Evolutionary conservation across 805 yeast species (phyloP), one percentile per base, ranked within the genome.

Genomic region (Starmerella vaccinii): DNA sequence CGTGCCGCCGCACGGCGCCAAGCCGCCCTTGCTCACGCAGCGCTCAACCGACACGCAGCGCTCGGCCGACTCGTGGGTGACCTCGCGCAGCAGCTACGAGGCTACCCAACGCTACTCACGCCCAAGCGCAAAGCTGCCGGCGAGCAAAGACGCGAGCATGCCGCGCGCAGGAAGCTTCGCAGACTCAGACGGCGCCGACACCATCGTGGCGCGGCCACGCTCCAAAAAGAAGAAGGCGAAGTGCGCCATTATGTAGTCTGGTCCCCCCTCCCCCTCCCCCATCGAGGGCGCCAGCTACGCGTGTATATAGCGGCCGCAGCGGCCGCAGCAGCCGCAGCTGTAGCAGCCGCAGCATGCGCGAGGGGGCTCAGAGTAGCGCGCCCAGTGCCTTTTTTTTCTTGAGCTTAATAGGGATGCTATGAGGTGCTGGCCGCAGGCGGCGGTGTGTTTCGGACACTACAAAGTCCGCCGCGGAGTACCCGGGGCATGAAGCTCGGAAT

Each of bases 211-310:
- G 23, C 34, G 34, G 34, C 45, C 45, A 16, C 45, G 45, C 34
- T 5, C 21, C 23, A 16, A 27, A 27, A 26, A 18, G 12, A 51
- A 46, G 47, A 46, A 45, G 38, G 42, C 48, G 16, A 54, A 52
- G 47, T 55, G 58, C 39, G 49, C 49, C 18, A 32, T 55, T 9
- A 49, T 50, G 54, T 55, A 39, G 41, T 6, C 32, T 9, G 37
- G 21, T 6, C 37, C 19, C n/a, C n/a, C n/a, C n/a, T n/a, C n/a
- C n/a, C n/a, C n/a, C n/a, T n/a, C n/a, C n/a, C n/a, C n/a, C n/a
- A n/a, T n/a, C n/a, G n/a, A n/a, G n/a, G 33, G 15, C 12, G 29
- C 29, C 7, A 8, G 10, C 29, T 26, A 26, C 29, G 29, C 29
- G 29, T 26, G 29, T 26, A 26, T 26, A 26, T 26, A 26, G 29